A percentile compares a stretch with the other conserved stretches of the same genome.
Conservation (phyloP, 306 rosid species). For the Sicyos baderoa region DNA sequence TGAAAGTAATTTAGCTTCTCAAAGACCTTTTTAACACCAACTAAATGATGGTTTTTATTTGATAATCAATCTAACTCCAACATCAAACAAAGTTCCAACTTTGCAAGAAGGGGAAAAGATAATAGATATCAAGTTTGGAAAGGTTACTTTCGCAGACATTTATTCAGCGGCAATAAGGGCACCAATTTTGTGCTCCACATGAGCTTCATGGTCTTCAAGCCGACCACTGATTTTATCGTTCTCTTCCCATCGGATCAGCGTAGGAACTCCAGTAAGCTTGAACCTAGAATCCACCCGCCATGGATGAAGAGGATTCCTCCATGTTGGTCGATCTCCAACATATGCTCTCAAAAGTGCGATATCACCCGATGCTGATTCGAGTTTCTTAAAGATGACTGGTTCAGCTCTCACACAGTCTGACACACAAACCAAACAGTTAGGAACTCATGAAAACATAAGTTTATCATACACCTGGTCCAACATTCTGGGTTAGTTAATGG, state of each 20-base stretch:
- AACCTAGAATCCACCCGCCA: conserved; percentile 73
- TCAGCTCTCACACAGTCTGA: conserved; percentile 88
- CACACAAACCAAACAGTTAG: conserved; percentile 7
- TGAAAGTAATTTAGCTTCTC: no score
- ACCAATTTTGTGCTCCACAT: conserved; percentile 56
- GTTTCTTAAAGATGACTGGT: conserved; percentile 71
- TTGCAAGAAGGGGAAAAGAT: background rate
- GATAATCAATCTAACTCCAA: background rate
- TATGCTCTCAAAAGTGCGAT: conserved; percentile 64
- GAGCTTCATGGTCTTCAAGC: conserved; percentile 81
- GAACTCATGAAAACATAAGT: background rate
- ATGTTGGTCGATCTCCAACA: conserved; percentile 81
- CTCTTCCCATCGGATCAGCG: conserved; percentile 69
- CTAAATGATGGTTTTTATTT: no score
- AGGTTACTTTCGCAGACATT: background rate
- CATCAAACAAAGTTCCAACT: background rate
- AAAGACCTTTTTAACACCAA: no score
- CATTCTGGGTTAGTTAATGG: background rate
- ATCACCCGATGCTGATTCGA: conserved; percentile 48
- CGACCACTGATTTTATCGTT: conserved; percentile 52
- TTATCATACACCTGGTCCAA: background rate
- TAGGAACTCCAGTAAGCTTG: conserved; percentile 74
- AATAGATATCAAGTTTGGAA: background rate
- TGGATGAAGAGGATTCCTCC: conserved; percentile 75
- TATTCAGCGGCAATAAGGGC: conserved; percentile 40